Conservation (phyloP, 768 basidiomycete genomes). For the Termitomyces sp. region DNA sequence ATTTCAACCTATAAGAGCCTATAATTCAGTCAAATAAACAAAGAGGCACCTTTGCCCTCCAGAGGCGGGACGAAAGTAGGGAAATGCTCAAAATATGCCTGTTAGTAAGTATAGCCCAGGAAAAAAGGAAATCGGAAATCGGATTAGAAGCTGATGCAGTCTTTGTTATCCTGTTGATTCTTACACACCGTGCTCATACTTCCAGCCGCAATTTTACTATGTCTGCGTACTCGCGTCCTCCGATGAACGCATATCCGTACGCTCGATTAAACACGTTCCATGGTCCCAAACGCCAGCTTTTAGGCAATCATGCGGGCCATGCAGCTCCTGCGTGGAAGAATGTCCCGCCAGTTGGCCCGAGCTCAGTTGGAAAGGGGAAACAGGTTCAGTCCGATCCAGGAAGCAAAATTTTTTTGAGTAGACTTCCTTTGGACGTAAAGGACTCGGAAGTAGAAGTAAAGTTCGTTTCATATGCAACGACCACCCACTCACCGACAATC, state of each 20-base stretch:
- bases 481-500: not conserved
- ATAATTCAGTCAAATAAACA: no score
- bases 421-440: conserved; percentile 61
- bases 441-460: conserved; percentile 65
- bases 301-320: conserved; percentile 52
- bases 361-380: conserved; percentile 25
- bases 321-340: conserved; percentile 61
- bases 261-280: conserved; percentile 43
- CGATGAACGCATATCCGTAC: conserved; percentile 17
- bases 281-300: conserved; percentile 45
- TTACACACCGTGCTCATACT: not conserved
- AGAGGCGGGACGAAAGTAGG: no score
- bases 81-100: no score
- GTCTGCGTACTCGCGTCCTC: not conserved
- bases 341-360: conserved; percentile 11
- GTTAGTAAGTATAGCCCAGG: no score
- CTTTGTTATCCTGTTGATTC: not conserved
- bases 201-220: not conserved
- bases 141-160: not conserved
- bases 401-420: conserved; percentile 65
- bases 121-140: not conserved
- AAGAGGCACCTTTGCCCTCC: no score
- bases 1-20: no score
- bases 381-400: conserved; percentile 27
- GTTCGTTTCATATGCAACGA: not conserved